Conservation (phyloP, 2,329 filamentous ascomycete species). For the Kalmusia sp. region DNA sequence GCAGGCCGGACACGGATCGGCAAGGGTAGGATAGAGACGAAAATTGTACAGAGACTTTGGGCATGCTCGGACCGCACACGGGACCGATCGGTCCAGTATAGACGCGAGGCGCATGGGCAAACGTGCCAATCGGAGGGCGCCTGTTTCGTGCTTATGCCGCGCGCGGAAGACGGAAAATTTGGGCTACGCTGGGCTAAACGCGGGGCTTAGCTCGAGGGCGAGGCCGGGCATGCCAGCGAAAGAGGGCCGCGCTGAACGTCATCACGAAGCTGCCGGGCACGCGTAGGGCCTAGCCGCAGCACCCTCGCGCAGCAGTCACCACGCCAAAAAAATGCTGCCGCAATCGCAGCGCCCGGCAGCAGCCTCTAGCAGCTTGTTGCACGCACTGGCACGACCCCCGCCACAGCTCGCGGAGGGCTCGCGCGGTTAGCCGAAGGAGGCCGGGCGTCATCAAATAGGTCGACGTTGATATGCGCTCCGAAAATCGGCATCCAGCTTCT, state of each 20-base stretch:
- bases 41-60: neutral
- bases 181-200: neutral
- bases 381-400: neutral
- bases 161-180: neutral
- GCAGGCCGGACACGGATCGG: conserved; percentile 7
- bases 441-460: conserved; percentile 36
- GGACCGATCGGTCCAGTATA: neutral
- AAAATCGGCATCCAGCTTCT: conserved; percentile 32
- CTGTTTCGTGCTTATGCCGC: neutral
- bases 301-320: neutral
- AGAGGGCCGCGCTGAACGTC: neutral
- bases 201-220: too few relatives aligned
- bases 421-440: conserved; percentile 18
- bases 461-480: conserved; percentile 29
- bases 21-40: conserved; percentile 1
- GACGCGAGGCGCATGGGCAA: neutral
- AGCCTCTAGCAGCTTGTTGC: neutral
- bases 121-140: neutral
- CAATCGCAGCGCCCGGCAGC: conserved; percentile 1
- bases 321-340: neutral
- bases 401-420: conserved; percentile 7
- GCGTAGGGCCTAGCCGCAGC: neutral
- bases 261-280: neutral
- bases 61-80: conserved; percentile 1
- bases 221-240: conserved; percentile 1